Base-by-base conservation (phyloP, 371 early-diverging fungal species). In the Thermomucor indicae-seudaticae region DNA sequence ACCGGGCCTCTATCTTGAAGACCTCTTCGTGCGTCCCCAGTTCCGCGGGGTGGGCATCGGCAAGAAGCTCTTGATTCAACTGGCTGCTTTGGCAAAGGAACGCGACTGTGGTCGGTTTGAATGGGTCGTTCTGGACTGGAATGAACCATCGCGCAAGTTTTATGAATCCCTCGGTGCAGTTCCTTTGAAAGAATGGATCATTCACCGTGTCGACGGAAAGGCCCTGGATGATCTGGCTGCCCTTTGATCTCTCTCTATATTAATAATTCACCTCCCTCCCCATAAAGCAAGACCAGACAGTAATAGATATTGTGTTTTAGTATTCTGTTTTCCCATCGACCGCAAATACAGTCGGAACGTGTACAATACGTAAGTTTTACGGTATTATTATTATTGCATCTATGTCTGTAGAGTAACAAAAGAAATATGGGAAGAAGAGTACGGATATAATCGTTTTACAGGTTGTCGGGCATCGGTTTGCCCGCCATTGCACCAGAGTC, bases 1-100 rank as follows among this genome's bases (percentile, higher is more conserved):
- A 23, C 91, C 89, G 1, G 92, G 93, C 14, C 60, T 93, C 10
- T 91, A 91, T 64, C 68, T 93, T 6, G 92, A 93, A 58, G 93
- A 91, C 62, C 67, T 93, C 30, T 89, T 81, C 67, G 87, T 93
- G 22, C 47, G 64, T 17, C 64, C 70, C 38, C 83, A 84, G 39
- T 84, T 60, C 44, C 78, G 93, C n/a, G 84, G 83, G 0, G 53
- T 67, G 31, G 86, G 89, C 11, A 65, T 90, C n/a, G 93, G 93
- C 7, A 85, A 79, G 60, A 55, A 61, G 4, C 67, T 92, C 29
- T 61, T 92, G 60, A 71, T 64, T 24, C 79, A 87, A 29, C 64
- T 92, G n/a, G 90, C 88, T 17, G 52, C 54, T 1, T 64, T 84
- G 17, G 89, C 88, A 2, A 72, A 67, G 34, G 72, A 80, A 41